phyloP scores from a whole-genome alignment of 2,329 filamentous ascomycete genomes.

The Myriosclerotinia duriaeana region DNA sequence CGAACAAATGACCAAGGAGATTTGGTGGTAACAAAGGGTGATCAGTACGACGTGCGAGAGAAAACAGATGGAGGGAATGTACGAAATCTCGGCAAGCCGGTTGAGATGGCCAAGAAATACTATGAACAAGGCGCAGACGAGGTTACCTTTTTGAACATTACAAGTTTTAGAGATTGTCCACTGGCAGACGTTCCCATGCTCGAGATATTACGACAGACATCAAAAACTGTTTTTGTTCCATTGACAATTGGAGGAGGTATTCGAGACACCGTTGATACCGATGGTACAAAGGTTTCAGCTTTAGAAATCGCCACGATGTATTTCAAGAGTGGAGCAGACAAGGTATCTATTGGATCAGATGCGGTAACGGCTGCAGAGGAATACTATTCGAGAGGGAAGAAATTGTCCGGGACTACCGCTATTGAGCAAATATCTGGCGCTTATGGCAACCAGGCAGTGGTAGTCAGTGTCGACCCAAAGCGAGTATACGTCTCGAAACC shows the following conservation, averaged over 20 bases:
- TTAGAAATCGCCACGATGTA: constrained; percentile 94
- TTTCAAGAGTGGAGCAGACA: constrained; percentile 95
- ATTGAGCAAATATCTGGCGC: constrained; percentile 93
- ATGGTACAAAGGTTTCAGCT: constrained; percentile 82
- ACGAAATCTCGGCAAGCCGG: constrained; percentile 92
- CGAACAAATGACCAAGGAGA: constrained; percentile 92
- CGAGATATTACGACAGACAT: constrained; percentile 82
- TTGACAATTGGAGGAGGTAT: constrained; percentile 95
- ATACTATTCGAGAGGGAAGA: constrained; percentile 71
- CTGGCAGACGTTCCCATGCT: constrained; percentile 93
- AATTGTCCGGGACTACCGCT: constrained; percentile 76
- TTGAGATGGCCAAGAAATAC: constrained; percentile 90
- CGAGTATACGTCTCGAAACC: constrained; percentile 75
- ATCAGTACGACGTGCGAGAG: constrained; percentile 97
- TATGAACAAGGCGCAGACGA: constrained; percentile 97
- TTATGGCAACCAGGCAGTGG: constrained; percentile 95
- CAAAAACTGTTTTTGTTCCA: constrained; percentile 91
- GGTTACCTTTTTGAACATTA: constrained; percentile 97
- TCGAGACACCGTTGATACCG: constrained; percentile 84
- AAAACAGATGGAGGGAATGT: constrained; percentile 69
- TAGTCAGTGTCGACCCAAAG: constrained; percentile 92
- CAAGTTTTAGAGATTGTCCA: constrained; percentile 93
- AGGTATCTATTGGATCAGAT: constrained; percentile 94
- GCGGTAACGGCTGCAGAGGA: constrained; percentile 90
- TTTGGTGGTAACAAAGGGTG: constrained; percentile 95